These are phyloP conservation scores for Ogataea saltuana DNA, from an alignment of 805 yeast species.

Conservation along the genomic window DNA sequence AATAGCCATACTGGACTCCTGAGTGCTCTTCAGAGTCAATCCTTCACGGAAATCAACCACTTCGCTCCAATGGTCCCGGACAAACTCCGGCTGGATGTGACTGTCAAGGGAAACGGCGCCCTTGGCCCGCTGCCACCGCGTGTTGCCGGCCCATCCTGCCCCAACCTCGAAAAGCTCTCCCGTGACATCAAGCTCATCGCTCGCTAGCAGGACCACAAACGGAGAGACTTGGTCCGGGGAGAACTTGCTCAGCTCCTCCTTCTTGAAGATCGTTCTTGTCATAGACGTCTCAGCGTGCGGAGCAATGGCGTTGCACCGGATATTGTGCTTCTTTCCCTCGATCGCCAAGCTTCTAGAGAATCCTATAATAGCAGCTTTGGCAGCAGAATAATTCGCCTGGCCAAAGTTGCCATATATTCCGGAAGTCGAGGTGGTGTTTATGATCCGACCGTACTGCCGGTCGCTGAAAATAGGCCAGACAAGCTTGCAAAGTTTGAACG, in stretches of 20 bases:
- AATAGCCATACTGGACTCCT: constrained; percentile 80
- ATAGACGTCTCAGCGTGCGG: constrained; percentile 98
- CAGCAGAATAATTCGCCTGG: constrained; percentile 93
- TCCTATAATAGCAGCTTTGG: constrained; percentile 86
- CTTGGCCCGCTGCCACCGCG: constrained; percentile 92
- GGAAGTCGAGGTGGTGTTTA: constrained; percentile 92
- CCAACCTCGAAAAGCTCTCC: constrained; percentile 92
- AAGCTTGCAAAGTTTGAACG: constrained; percentile 77
- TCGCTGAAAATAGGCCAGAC: constrained; percentile 90
- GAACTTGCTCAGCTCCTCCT: constrained; percentile 77
- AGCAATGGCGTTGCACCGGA: constrained; percentile 80
- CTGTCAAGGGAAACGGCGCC: constrained; percentile 70
- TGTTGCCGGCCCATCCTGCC: constrained; percentile 94
- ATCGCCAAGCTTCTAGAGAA: constrained; percentile 82
- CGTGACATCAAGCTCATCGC: constrained; percentile 64
- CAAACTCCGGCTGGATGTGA: constrained; percentile 62
- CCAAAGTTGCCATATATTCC: constrained; percentile 98
- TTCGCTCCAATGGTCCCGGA: constrained; percentile 65
- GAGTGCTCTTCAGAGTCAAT: constrained; percentile 57
- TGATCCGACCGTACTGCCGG: constrained; percentile 77
- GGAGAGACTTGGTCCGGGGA: constrained; percentile 93
- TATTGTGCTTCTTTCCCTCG: constrained; percentile 82
- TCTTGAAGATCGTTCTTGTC: constrained; percentile 86
- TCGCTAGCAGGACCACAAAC: constrained; percentile 73
- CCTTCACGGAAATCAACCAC: constrained; percentile 64